phyloP scores from a whole-genome alignment of 768 basidiomycete genomes.

The Trametes coccinea region DNA sequence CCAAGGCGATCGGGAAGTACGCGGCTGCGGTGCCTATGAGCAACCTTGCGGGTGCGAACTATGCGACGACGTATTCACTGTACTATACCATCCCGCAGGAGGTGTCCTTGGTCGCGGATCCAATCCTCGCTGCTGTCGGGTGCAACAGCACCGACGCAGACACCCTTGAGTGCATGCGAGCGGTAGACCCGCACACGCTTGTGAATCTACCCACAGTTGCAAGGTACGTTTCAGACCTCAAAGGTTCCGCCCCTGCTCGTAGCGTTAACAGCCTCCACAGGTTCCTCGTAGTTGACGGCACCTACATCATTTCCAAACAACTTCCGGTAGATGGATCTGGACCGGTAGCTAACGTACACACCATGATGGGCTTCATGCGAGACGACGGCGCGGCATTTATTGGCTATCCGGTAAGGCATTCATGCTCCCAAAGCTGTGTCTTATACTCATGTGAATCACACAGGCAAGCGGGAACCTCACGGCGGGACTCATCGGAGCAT shows the following conservation, averaged over 20 bases:
- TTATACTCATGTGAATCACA: not conserved
- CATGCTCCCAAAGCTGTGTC: not conserved
- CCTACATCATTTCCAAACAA: constrained; percentile 40
- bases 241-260: no score
- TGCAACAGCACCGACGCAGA: constrained; percentile 38
- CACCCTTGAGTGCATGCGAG: constrained; percentile 39
- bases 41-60: constrained; percentile 50
- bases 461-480: constrained; percentile 26
- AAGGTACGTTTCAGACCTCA: constrained; percentile 22
- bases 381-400: constrained; percentile 52
- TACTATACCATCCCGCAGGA: constrained; percentile 49
- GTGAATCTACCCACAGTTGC: constrained; percentile 37
- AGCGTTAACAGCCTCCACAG: constrained; percentile 19
- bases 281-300: constrained; percentile 49
- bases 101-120: constrained; percentile 35
- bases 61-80: constrained; percentile 48
- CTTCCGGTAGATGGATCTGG: constrained; percentile 43
- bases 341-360: constrained; percentile 43
- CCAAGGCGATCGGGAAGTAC: constrained; percentile 36
- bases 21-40: constrained; percentile 39
- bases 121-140: constrained; percentile 41
- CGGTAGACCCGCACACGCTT: constrained; percentile 37
- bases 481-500: constrained; percentile 27
- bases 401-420: constrained; percentile 34
- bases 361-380: constrained; percentile 52